Percentiles rank a stretch among this genome's conserved stretches.
Conservation (phyloP, 208 protist species). For the Angomonas desouzai region DNA sequence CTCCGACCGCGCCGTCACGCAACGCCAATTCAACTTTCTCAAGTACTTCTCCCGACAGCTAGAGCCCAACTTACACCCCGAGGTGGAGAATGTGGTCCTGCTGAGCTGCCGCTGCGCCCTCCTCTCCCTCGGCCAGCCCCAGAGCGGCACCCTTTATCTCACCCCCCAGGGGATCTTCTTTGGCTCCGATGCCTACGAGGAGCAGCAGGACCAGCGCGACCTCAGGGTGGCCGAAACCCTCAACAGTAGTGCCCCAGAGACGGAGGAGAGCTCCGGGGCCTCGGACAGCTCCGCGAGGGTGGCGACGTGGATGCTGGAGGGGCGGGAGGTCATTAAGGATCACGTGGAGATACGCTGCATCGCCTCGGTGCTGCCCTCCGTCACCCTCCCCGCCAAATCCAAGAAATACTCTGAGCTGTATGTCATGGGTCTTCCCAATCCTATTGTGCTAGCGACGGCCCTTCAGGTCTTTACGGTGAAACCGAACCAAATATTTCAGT, state of each 20-base stretch:
- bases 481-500: constrained; percentile 46
- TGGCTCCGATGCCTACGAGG: constrained; percentile 15
- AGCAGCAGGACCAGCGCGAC: constrained; percentile 9
- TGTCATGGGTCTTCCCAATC: constrained; percentile 41
- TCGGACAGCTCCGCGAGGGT: not conserved
- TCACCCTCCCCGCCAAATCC: constrained; percentile 23
- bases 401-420: constrained; percentile 12
- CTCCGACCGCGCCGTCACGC: constrained; percentile 12
- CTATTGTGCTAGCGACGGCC: constrained; percentile 37
- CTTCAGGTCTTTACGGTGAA: constrained; percentile 58
- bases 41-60: constrained; percentile 48
- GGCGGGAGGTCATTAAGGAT: constrained; percentile 38
- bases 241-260: not conserved
- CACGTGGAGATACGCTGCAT: constrained; percentile 35
- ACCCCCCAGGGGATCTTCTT: constrained; percentile 58
- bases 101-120: constrained; percentile 45
- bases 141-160: constrained; percentile 34
- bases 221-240: not conserved
- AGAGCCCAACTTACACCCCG: constrained; percentile 24
- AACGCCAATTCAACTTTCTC: constrained; percentile 33
- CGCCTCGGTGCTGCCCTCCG: constrained; percentile 50
- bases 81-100: constrained; percentile 32
- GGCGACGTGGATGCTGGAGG: constrained; percentile 10
- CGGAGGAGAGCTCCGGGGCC: constrained; percentile 11
- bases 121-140: constrained; percentile 31